Base-by-base conservation (phyloP, 1,284 basidiomycete species). In the Hypsizygus ulmarius region DNA sequence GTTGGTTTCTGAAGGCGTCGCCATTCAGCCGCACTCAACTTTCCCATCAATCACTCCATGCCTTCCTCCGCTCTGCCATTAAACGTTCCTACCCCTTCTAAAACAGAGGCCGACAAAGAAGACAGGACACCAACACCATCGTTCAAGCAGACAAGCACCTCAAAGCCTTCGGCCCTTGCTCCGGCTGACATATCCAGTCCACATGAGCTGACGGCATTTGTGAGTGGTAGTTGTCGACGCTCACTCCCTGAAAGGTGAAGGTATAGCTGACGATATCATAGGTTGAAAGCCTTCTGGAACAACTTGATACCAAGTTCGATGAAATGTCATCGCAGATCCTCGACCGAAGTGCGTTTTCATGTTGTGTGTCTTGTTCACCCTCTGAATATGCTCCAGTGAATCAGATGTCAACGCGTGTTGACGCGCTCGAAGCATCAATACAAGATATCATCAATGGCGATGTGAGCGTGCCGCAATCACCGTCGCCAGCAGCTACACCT, bases 341-440 rank as follows among this genome's bases (percentile, higher is more conserved):
- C 42, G 87, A 90, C 48, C 76, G 87, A 55, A 90, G 88, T 91
- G 61, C 55, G 85, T 51, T 43, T 11, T 59, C 16, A 11, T 47
- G n/a, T 1, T 3, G 18, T 73, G 43, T 7, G 7, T 28, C 32
- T 32, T 37, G 7, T 37, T 44, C 36, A 16, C 29, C 33, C 8
- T 12, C 30, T 50, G 32, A 42, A 45, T 11, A 18, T 14, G 8
- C 58, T 49, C 45, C 61, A 91, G 88, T 91, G 89, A 76, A 70
- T 45, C 84, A 89, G 62, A 91, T 91, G 89, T 90, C 89, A 3
- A 77, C 78, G 34, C 77, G 89, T 38, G 88, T 91, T n/a, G 88
- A 91, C 58, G 78, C 86, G 5, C 72, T 91, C 19, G 89, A 91
- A 63, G 78, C 81, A 15, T 82, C 87, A 8, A 89, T 91, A 45